Percentiles rank a stretch among this genome's conserved stretches.
These are phyloP conservation scores for Lentinula aciculospora DNA, from an alignment of 768 basidiomycete genomes.

Conservation along the genomic window DNA sequence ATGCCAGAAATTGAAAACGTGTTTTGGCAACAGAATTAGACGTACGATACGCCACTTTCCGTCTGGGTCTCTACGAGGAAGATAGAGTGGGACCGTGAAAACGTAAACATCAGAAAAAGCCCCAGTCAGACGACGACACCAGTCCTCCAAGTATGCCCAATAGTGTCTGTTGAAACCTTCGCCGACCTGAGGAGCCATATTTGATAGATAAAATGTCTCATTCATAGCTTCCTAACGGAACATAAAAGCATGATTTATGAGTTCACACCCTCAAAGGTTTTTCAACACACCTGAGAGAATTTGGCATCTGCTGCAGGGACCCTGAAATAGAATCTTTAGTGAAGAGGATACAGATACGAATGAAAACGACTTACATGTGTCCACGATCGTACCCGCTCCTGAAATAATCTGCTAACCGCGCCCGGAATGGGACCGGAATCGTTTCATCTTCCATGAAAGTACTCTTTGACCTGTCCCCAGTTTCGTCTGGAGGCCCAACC, in stretches of 20 bases:
- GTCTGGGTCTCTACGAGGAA: slow-evolving; percentile 78
- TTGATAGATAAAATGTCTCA: slow-evolving; percentile 91
- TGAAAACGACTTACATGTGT: slow-evolving; percentile 68
- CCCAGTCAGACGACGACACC: slow-evolving; percentile 87
- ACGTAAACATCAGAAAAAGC: slow-evolving; percentile 93
- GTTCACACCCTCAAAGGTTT: not conserved
- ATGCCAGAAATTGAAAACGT: not conserved
- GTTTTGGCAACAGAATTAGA: slow-evolving; percentile 14
- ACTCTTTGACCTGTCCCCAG: slow-evolving; percentile 70
- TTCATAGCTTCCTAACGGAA: slow-evolving; percentile 78
- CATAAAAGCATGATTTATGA: not conserved
- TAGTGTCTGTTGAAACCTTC: slow-evolving; percentile 97
- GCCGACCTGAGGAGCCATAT: slow-evolving; percentile 98
- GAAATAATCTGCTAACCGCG: slow-evolving; percentile 85
- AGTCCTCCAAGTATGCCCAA: slow-evolving; percentile 96
- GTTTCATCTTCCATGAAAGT: slow-evolving; percentile 79
- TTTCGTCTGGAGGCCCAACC: slow-evolving; percentile 22
- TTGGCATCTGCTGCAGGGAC: slow-evolving; percentile 97
- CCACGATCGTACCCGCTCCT: slow-evolving; percentile 93
- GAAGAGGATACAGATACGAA: not conserved
- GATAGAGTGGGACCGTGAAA: slow-evolving; percentile 96
- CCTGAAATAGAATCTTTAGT: slow-evolving; percentile 35
- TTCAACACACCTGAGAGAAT: slow-evolving; percentile 58
- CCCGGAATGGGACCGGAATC: slow-evolving; percentile 73
- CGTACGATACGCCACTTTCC: slow-evolving; percentile 95